Base-by-base conservation (phyloP, 306 rosid genomes). In the Sicyos edulis region DNA sequence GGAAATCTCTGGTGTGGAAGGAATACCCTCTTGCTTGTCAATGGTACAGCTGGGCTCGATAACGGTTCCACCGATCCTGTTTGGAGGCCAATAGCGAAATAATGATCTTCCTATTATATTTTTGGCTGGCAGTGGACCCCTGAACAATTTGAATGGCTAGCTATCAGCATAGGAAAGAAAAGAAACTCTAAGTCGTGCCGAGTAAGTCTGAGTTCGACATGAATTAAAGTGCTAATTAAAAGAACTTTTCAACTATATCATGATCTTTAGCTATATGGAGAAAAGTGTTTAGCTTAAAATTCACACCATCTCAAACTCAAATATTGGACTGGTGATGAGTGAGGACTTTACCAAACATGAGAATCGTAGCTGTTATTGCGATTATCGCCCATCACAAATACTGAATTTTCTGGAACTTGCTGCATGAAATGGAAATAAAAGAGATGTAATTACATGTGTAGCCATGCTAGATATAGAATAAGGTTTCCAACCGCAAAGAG, bases 351-450 rank as follows among this genome's bases (percentile, higher is more conserved):
- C 99, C 99, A 95, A 65, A 91, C 95, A 74, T 91, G 99, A 21
- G 99, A 95, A 72, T 95, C 99, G 2, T 95, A 91, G 86, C 99
- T 91, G 85, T 95, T 95, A 71, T 95, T 95, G 77, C 99, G 91
- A 82, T 95, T 95, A 82, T 95, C 99, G 40, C 97, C 99, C 99
- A 95, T 95, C 82, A 91, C 99, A 78, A 95, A 93, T 9, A 95
- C 95, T 4, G 82, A 81, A 68, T 87, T 85, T 69, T 95, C 88
- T 5, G 99, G 97, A 44, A 95, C 97, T 47, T 80, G 87, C 99
- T 95, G 85, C 78, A 66, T 77, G 7, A 50, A 74, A 40, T 54
- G 54, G 75, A 56, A 71, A 49, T 65, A 19, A 7, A 59, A 78
- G 72, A 51, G 77, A 42, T 77, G 59, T 57, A 45, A 60, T 37